Percentiles rank a stretch among this genome's conserved stretches.
Conservation (phyloP, 1,139 yeast species). For the Debaryomyces fabryi region DNA sequence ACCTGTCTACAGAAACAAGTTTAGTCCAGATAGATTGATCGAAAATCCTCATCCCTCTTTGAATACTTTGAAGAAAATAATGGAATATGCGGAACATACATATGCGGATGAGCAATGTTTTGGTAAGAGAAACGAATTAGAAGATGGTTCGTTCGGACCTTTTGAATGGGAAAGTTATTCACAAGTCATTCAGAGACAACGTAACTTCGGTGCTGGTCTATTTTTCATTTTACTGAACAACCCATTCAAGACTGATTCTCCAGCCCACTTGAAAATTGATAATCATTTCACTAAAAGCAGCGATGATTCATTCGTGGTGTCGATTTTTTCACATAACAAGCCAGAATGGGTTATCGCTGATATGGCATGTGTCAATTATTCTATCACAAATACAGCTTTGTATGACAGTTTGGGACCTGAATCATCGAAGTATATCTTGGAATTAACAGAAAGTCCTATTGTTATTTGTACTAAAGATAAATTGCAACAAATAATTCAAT, state of each 20-base stretch:
- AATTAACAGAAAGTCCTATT: constrained; percentile 38
- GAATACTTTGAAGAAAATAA: constrained; percentile 51
- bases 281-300: constrained; percentile 25
- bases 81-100: constrained; percentile 41
- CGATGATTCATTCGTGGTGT: constrained; percentile 33
- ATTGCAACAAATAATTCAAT: constrained; percentile 27
- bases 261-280: constrained; percentile 29
- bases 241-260: constrained; percentile 35
- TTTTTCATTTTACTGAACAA: constrained; percentile 52
- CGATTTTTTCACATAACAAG: constrained; percentile 40
- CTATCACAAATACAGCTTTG: constrained; percentile 42
- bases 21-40: constrained; percentile 40
- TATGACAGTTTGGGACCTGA: constrained; percentile 45
- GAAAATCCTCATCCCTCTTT: constrained; percentile 52
- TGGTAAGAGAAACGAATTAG: constrained; percentile 48
- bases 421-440: constrained; percentile 38
- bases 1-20: constrained; percentile 52
- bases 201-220: constrained; percentile 66
- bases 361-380: constrained; percentile 38
- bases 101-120: constrained; percentile 47
- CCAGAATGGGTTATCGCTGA: constrained; percentile 44
- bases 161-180: constrained; percentile 55
- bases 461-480: constrained; percentile 40
- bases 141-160: constrained; percentile 44
- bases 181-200: constrained; percentile 43